Base-by-base conservation (phyloP, 495 filamentous ascomycete species). In the Recurvomyces mirabilis region DNA sequence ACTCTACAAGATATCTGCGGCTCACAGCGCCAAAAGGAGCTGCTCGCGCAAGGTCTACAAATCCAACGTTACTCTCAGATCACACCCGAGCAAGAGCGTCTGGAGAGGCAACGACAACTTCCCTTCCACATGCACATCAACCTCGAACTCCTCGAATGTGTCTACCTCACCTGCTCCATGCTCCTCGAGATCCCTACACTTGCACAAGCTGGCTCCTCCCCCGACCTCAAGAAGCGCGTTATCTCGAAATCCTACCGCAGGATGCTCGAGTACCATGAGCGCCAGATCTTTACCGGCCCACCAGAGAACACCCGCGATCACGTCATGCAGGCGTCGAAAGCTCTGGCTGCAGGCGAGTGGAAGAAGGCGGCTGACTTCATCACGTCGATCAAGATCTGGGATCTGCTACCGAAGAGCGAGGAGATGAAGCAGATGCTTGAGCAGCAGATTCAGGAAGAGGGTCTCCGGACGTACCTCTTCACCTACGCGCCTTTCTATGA, bases 61-160 rank as follows among this genome's bases (percentile, higher is more conserved):
- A 88, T 96, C 51, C 93, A 96, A 68, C 77, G 91, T 30, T 99
- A 83, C 68, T 84, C 78, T 23, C 88, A 91, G 56, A 88, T 96
- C 44, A 85, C 85, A 14, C 93, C 91, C 4, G 91, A 99, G 68
- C 93, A 96, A 63, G 91, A 99, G 65, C 81, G 89, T 49, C 75
- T 96, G 19, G 91, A 99, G 65, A 79, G 87, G 51, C 91, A 96
- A 63, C 78, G 91, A 48, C 91, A 96, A 67, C 72, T 99, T 47
- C 91, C 91, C 32, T 99, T 99, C 77, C 91, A 99, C 69, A 94
- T 95, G 85, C 91, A 99, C 72, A 96, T 99, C 72, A 99, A 99
- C 71, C 74, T 99, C 17, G 91, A 99, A 57, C 76, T 99, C 22
- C 77, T 99, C 3, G 91, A 99, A 64, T 96, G 89, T 59, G 88